Base-by-base conservation (phyloP, 2,329 filamentous ascomycete species). In the Venturia asperata region DNA sequence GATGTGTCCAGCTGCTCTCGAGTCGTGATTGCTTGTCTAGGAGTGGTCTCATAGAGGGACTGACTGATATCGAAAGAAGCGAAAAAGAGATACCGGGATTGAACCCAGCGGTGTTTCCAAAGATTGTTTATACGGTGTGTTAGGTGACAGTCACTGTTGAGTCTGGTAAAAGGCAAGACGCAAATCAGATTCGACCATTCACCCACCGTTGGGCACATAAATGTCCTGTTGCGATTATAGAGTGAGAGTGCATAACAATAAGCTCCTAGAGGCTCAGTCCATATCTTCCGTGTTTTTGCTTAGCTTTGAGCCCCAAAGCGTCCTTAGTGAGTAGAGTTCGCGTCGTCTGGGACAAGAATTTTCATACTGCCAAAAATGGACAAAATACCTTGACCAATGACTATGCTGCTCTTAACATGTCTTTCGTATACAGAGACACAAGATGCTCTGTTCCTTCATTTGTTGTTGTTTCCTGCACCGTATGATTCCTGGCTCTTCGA, bases 111-210 rank as follows among this genome's bases (percentile, higher is more conserved):
- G 19, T 47, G 45, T 47, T 47, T 47, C 19, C 45, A 47, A 47
- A 47, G 19, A 47, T 47, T 47, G 4, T 5, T 21, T 3, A 47
- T 4, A n/a, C 45, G 45, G 45, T 47, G 45, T 47, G 19, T 10
- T 21, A 47, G 45, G n/a, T 11, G 45, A 47, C n/a, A 19, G n/a
- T 21, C 45, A 47, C 45, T 24, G 45, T 47, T 47, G 45, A 47
- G 45, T 47, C 45, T 47, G 45, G 45, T 47, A 47, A 47, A 47
- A 47, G 45, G 45, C 45, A 47, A 47, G 45, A 47, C 45, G 45
- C 45, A 47, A 47, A 47, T 47, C 45, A 47, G 45, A 47, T 47
- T 47, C 45, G 45, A 47, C 45, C 45, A 47, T 47, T 21, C 45
- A 47, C 45, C 45, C 45, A 47, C 45, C 45, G 45, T 19, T 47